Conservation (phyloP, 345 rosid genomes). For the Triadica sebifera region DNA sequence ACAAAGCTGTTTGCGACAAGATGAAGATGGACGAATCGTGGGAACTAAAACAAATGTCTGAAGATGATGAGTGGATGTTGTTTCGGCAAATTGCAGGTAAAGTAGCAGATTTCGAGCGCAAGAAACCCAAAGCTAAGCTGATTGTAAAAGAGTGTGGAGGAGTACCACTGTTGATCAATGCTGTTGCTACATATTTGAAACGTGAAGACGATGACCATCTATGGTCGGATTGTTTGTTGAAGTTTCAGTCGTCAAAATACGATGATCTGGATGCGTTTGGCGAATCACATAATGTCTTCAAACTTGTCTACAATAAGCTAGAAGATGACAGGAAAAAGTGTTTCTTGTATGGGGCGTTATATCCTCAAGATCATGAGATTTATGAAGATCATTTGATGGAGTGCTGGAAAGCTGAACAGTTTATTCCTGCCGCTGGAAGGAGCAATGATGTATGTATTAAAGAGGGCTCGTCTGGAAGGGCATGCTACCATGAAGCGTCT, state of each 20-base stretch:
- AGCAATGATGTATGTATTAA: background rate
- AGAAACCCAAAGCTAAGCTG: background rate
- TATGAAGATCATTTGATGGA: conserved; percentile 26
- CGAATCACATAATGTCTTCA: conserved; percentile 15
- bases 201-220: background rate
- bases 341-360: conserved; percentile 24
- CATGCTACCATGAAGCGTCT: conserved; percentile 12
- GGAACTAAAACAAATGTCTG: conserved; percentile 6
- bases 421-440: conserved; percentile 1
- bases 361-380: conserved; percentile 22
- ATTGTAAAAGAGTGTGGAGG: conserved; percentile 19
- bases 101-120: background rate
- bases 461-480: conserved; percentile 17
- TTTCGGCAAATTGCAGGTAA: conserved; percentile 10
- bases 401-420: conserved; percentile 30
- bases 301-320: conserved; percentile 16
- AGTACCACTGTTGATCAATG: conserved; percentile 4
- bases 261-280: background rate
- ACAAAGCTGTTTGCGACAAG: background rate
- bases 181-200: conserved; percentile 1
- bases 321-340: background rate
- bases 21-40: conserved; percentile 4
- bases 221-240: background rate
- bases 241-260: background rate
- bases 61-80: conserved; percentile 12